These are phyloP conservation scores for Tylopilus intermedius DNA, from an alignment of 768 basidiomycete species.

Conservation along the genomic window DNA sequence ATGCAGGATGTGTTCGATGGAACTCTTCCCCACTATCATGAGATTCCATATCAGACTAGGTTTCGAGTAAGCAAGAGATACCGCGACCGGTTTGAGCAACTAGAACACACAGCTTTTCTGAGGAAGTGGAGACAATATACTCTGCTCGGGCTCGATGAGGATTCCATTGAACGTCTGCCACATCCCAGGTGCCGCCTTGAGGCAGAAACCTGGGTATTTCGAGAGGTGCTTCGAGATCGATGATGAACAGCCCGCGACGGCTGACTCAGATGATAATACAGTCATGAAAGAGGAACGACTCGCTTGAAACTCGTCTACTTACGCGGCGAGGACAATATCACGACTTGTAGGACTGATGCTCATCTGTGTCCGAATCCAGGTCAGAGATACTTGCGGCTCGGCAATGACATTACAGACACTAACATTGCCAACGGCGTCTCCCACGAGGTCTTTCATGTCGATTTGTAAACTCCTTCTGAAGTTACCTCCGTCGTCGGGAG, in stretches of 20 bases:
- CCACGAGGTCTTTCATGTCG: slow-evolving; percentile 74
- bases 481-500: slow-evolving; percentile 54
- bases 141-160: slow-evolving; percentile 72
- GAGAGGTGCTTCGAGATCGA: slow-evolving; percentile 85
- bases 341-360: slow-evolving; percentile 85
- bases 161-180: slow-evolving; percentile 91
- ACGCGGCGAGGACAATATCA: slow-evolving; percentile 90
- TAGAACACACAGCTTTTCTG: slow-evolving; percentile 70
- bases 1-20: slow-evolving; percentile 79
- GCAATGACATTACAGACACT: slow-evolving; percentile 24
- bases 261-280: slow-evolving; percentile 26
- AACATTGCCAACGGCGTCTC: slow-evolving; percentile 81
- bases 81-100: neutral
- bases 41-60: slow-evolving; percentile 90
- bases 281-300: neutral
- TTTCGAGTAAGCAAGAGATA: neutral
- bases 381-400: neutral
- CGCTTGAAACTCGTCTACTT: slow-evolving; percentile 23
- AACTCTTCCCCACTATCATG: slow-evolving; percentile 62
- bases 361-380: slow-evolving; percentile 49
- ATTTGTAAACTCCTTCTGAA: slow-evolving; percentile 61
- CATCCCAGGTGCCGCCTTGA: slow-evolving; percentile 95
- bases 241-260: slow-evolving; percentile 88
- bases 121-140: slow-evolving; percentile 84
- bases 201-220: slow-evolving; percentile 90